phyloP scores from a whole-genome alignment of 2,329 filamentous ascomycete genomes.

The Neofusicoccum sp. region DNA sequence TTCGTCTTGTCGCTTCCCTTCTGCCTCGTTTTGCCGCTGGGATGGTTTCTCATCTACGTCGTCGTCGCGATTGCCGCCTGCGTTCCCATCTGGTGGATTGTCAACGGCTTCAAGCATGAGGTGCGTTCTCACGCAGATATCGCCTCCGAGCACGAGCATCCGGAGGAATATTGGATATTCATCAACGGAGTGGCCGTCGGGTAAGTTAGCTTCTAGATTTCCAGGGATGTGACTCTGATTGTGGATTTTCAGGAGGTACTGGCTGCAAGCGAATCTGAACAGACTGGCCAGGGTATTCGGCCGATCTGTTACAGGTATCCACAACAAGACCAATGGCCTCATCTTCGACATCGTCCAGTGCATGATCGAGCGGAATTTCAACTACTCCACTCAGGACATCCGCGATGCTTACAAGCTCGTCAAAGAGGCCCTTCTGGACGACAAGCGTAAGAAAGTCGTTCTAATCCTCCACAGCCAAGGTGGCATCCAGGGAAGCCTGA shows the following conservation, averaged over 20 bases:
- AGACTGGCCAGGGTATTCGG: conserved; percentile 70
- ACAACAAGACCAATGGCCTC: conserved; percentile 70
- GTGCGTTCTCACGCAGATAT: conserved; percentile 59
- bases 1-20: conserved; percentile 62
- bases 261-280: conserved; percentile 63
- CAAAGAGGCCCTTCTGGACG: conserved; percentile 63
- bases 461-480: conserved; percentile 77
- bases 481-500: conserved; percentile 68
- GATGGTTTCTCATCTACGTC: conserved; percentile 30
- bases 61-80: conserved; percentile 30
- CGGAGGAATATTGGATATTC: conserved; percentile 74
- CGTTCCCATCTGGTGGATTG: conserved; percentile 28
- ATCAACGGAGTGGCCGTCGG: conserved; percentile 69
- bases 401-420: conserved; percentile 59
- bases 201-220: conserved; percentile 38
- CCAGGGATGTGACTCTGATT: conserved; percentile 18
- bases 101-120: conserved; percentile 34
- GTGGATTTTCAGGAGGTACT: conserved; percentile 23
- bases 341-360: conserved; percentile 77
- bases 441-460: conserved; percentile 64
- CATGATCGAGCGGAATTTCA: conserved; percentile 71
- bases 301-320: conserved; percentile 68
- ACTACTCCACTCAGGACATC: conserved; percentile 66
- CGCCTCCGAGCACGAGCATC: conserved; percentile 32
- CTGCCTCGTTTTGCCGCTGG: conserved; percentile 46